Evolutionary conservation across 2,329 filamentous ascomycete species (phyloP), one percentile per base, ranked within the genome.

Genomic region (Plenodomus biglobosus): DNA sequence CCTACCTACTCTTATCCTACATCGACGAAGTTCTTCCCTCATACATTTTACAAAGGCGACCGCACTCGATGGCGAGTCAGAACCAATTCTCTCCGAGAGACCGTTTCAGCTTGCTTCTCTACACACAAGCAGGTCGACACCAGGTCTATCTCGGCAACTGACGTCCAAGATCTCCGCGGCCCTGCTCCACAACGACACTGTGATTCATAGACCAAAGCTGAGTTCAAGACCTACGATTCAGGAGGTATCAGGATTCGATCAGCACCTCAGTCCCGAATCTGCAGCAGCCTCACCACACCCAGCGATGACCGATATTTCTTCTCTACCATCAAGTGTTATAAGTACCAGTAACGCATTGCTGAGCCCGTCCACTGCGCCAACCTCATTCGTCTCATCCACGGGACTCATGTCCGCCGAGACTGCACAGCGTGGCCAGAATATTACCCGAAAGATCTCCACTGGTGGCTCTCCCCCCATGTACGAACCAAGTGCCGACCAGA

Each of bases 301-400:
- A 17, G 40, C 44, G 1, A 53, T 59, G 38, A 52, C 52, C 5
- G 56, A 66, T 20, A 49, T 58, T 0, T 42, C 58, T 2, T 64
- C 61, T 8, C 47, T 62, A 16, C 61, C 62, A 8, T 68, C 67
- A 8, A 70, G 66, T 21, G 46, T 63, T 3, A 46, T 58, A 16
- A 58, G 65, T 8, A 68, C 66, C 38, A 68, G 67, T 38, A 59
- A 59, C 21, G 57, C 49, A 4, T 63, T 56, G 0, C 39, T 62
- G 1, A 68, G 64, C 35, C 62, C 65, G 43, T 70, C 66, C 4
- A 71, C 69, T 27, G 68, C 68, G 20, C 66, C 69, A 15, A 70
- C 69, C 1, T 71, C 68, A 1, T 15, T 69, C 5, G 56, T 68
- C 10, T 71, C 69, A 11, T 70, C 68, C 10, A 61, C 60, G 10